These are phyloP conservation scores for Trichophaea hybrida DNA, from an alignment of 2,329 filamentous ascomycete genomes.

Conservation along the genomic window DNA sequence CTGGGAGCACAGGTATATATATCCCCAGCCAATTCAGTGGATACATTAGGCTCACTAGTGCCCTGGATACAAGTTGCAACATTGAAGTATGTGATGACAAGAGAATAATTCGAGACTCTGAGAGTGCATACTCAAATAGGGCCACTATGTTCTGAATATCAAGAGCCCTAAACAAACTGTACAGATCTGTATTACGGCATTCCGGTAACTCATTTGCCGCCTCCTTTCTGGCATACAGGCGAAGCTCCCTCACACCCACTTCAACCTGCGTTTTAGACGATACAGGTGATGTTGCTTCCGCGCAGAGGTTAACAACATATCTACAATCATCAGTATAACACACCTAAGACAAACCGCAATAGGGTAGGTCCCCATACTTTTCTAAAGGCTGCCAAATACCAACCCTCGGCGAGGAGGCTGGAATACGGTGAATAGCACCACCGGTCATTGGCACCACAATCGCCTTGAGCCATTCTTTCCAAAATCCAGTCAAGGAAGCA, in stretches of 20 bases:
- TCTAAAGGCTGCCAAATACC: constrained; percentile 94
- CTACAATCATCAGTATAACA: constrained; percentile 16
- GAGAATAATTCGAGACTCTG: constrained; percentile 90
- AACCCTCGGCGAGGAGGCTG: constrained; percentile 74
- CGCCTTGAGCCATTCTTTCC: constrained; percentile 96
- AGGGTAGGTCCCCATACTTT: constrained; percentile 35
- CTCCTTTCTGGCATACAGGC: constrained; percentile 84
- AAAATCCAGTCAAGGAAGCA: constrained; percentile 69
- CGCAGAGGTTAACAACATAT: constrained; percentile 93
- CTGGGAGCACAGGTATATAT: constrained; percentile 81
- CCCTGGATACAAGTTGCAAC: constrained; percentile 82
- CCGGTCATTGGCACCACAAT: constrained; percentile 93
- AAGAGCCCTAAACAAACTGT: constrained; percentile 77
- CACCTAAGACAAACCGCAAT: neutral
- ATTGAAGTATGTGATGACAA: constrained; percentile 91
- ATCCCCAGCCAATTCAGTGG: constrained; percentile 87
- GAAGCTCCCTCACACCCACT: constrained; percentile 72
- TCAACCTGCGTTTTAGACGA: constrained; percentile 94
- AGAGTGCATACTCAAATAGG: constrained; percentile 81
- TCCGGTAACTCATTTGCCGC: constrained; percentile 85
- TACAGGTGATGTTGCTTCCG: constrained; percentile 81
- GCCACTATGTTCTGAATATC: constrained; percentile 86
- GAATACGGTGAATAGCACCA: constrained; percentile 65
- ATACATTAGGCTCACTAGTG: constrained; percentile 73
- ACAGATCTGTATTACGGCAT: constrained; percentile 72